Percentiles rank a stretch among this genome's conserved stretches.
Conservation (phyloP, 768 basidiomycete species). For the Russula compacta region DNA sequence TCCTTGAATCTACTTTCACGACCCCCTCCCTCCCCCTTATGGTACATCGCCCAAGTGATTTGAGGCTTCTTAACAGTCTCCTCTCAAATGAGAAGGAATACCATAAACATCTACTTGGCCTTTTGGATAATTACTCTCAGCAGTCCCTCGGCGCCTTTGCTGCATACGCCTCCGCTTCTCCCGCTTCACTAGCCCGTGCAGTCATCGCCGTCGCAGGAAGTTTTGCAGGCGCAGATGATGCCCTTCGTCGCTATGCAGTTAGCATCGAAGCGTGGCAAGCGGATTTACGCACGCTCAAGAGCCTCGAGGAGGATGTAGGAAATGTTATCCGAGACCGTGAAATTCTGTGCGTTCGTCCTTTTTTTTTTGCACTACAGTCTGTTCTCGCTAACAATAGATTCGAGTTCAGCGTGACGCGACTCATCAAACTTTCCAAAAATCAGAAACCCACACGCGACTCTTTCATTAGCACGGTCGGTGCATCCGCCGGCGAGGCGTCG, state of each 20-base stretch:
- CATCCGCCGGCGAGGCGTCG: slow-evolving; percentile 32
- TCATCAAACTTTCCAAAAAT: slow-evolving; percentile 70
- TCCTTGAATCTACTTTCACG: no score
- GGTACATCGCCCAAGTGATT: slow-evolving; percentile 69
- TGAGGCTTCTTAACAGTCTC: slow-evolving; percentile 60
- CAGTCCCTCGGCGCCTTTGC: slow-evolving; percentile 55
- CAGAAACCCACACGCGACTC: slow-evolving; percentile 34
- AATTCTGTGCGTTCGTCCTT: slow-evolving; percentile 49
- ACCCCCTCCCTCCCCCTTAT: slow-evolving; percentile 28
- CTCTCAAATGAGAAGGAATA: slow-evolving; percentile 66
- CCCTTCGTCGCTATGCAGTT: slow-evolving; percentile 48
- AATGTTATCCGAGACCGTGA: slow-evolving; percentile 68
- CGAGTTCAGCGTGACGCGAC: slow-evolving; percentile 53
- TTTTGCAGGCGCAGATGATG: slow-evolving; percentile 59
- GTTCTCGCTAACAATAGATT: background rate
- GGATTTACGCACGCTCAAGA: slow-evolving; percentile 48
- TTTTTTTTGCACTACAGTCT: background rate
- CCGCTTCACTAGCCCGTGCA: slow-evolving; percentile 44
- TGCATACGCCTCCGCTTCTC: slow-evolving; percentile 63
- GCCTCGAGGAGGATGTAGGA: slow-evolving; percentile 63
- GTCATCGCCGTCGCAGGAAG: slow-evolving; percentile 46
- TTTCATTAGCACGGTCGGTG: slow-evolving; percentile 32
- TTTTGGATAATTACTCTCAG: slow-evolving; percentile 47
- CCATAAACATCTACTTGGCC: slow-evolving; percentile 44
- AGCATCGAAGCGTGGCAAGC: slow-evolving; percentile 61